Percentiles rank a stretch among this genome's conserved stretches.
Evolutionary conservation across 2,329 filamentous ascomycete species (phyloP).

Genomic region (Ascochyta lentis): DNA sequence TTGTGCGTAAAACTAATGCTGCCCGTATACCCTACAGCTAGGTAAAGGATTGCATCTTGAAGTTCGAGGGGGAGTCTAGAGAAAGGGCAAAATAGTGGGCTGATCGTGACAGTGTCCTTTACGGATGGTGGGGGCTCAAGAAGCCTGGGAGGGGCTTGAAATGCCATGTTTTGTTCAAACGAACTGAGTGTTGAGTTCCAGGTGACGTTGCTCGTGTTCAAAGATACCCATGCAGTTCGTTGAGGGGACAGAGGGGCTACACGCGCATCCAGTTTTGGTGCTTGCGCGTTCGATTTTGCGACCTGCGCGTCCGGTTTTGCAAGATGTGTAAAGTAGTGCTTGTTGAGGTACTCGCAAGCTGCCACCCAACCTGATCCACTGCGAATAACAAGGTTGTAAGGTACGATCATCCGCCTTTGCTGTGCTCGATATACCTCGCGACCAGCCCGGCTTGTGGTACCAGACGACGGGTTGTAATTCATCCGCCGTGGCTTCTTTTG

Average conservation of each 20-base stretch:
- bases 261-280: too few relatives aligned
- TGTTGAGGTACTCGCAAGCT: constrained; percentile 39
- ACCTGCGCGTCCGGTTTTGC: constrained; percentile 5
- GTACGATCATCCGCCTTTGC: not conserved
- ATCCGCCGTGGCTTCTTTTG: not conserved
- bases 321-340: constrained; percentile 29
- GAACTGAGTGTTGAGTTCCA: not conserved
- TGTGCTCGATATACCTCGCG: not conserved
- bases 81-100: constrained; percentile 39
- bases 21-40: constrained; percentile 26
- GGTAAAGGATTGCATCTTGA: constrained; percentile 37
- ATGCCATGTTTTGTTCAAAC: not conserved
- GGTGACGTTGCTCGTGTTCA: not conserved
- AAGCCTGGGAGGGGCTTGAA: constrained; percentile 3
- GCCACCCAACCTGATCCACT: constrained; percentile 41
- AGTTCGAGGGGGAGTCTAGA: constrained; percentile 35
- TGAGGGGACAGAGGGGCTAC: too few relatives aligned
- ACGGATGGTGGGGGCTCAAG: constrained; percentile 10
- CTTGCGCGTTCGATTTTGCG: not conserved
- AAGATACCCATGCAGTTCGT: not conserved
- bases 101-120: constrained; percentile 32
- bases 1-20: constrained; percentile 6
- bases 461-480: not conserved
- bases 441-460: not conserved
- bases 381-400: constrained; percentile 37